Percentiles rank a stretch among this genome's conserved stretches.
phyloP scores from a whole-genome alignment of 1,139 yeast species.

The Debaryomyces fabryi region DNA sequence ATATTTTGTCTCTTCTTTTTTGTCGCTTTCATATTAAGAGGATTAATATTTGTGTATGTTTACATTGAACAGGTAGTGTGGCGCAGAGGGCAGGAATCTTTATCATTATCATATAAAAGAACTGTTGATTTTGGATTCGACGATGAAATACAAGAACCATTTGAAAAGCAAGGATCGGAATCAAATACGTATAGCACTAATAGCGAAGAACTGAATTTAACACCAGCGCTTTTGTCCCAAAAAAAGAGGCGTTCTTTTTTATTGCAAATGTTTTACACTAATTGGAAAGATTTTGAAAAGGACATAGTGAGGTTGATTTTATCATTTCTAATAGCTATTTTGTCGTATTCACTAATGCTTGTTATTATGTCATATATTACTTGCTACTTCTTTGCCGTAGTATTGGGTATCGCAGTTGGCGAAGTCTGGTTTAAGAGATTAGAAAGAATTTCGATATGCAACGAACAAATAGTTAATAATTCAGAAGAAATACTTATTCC shows the following conservation, averaged over 20 bases:
- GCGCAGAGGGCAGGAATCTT: neutral
- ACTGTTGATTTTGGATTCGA: constrained; percentile 2
- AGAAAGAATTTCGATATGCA: neutral
- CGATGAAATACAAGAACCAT: constrained; percentile 1
- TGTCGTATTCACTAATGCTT: constrained; percentile 2
- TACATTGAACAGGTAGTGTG: neutral
- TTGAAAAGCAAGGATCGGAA: neutral
- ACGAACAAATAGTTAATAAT: neutral
- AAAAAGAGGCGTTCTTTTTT: neutral
- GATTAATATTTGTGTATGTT: neutral
- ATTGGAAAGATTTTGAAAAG: constrained; percentile 4
- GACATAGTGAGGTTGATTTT: constrained; percentile 1
- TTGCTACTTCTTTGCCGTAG: constrained; percentile 1
- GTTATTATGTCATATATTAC: constrained; percentile 1
- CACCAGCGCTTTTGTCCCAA: neutral
- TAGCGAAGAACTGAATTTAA: neutral
- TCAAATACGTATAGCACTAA: neutral
- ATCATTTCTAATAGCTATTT: constrained; percentile 1
- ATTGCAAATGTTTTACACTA: neutral
- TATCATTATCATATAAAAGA: neutral
- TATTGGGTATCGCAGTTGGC: constrained; percentile 2
- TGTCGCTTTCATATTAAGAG: neutral
- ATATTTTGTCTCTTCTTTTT: constrained; percentile 1
- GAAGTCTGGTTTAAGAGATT: constrained; percentile 4
- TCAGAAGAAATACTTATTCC: neutral